phyloP scores from a whole-genome alignment of 208 protist genomes.

The Wallacemonas sp. region DNA sequence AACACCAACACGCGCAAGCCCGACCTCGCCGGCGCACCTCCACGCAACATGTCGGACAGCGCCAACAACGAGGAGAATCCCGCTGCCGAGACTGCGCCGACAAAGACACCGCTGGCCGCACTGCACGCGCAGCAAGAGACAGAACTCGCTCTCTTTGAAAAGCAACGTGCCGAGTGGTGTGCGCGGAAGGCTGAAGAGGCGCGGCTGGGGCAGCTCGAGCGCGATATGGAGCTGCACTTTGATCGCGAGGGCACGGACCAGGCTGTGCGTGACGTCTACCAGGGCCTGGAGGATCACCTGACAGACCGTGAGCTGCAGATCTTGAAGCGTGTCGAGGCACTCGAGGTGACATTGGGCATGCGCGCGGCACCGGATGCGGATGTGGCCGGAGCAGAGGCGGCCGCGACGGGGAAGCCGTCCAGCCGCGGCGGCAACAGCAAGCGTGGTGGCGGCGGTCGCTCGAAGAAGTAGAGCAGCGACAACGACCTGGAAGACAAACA shows the following conservation, averaged over 20 bases:
- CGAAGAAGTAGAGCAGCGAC: constrained; percentile 10
- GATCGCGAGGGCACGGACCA: constrained; percentile 44
- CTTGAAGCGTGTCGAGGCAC: constrained; percentile 65
- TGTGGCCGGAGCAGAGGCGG: neutral
- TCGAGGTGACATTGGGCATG: constrained; percentile 65
- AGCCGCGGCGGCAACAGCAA: neutral
- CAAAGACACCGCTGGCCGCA: constrained; percentile 19
- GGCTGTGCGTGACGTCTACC: constrained; percentile 69
- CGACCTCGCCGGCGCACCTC: neutral
- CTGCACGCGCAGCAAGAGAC: constrained; percentile 38
- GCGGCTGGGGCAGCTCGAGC: constrained; percentile 41
- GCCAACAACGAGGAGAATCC: neutral
- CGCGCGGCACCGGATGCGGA: neutral
- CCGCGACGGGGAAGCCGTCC: neutral
- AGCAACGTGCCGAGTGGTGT: constrained; percentile 47
- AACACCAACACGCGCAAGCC: neutral
- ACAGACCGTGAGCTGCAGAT: constrained; percentile 59
- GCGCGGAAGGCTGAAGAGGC: constrained; percentile 28
- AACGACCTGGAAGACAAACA: neutral
- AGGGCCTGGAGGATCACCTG: constrained; percentile 53
- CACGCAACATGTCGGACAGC: neutral
- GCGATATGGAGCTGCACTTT: constrained; percentile 71
- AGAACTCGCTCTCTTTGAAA: constrained; percentile 41
- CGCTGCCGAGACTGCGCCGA: constrained; percentile 2
- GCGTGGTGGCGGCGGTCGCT: neutral